phyloP scores from a whole-genome alignment of 2,329 filamentous ascomycete species.

The Aspergillus brasiliensis region DNA sequence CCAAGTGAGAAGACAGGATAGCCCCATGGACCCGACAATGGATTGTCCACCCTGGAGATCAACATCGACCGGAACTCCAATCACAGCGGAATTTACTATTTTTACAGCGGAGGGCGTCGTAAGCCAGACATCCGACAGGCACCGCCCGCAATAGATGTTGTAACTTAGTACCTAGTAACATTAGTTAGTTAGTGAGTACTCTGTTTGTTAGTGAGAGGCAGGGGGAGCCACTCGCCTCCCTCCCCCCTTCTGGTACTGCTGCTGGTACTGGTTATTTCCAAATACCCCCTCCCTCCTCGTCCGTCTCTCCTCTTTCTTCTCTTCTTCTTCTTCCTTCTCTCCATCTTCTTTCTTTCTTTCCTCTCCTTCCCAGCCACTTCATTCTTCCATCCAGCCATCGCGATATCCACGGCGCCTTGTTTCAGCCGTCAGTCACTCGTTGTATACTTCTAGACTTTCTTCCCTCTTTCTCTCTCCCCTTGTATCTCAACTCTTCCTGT shows the following conservation, averaged over 20 bases:
- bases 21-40: neutral
- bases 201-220: neutral
- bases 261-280: neutral
- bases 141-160: too few species aligned
- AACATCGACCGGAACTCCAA: neutral
- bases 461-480: neutral
- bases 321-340: conserved; percentile 15
- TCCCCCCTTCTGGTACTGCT: neutral
- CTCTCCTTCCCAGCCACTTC: conserved; percentile 6
- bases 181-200: too few species aligned
- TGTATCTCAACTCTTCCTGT: conserved; percentile 7
- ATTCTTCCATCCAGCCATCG: neutral
- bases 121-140: neutral
- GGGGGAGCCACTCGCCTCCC: neutral
- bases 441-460: conserved; percentile 13
- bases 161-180: too few species aligned
- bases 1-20: neutral
- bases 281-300: conserved; percentile 9
- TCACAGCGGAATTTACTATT: conserved; percentile 3
- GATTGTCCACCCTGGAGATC: neutral
- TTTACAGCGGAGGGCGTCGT: conserved; percentile 8
- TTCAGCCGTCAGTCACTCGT: conserved; percentile 28
- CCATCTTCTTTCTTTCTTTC: conserved; percentile 9
- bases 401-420: conserved; percentile 17
- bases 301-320: conserved; percentile 17